Evolutionary conservation across 768 basidiomycete genomes (phyloP), one percentile per base, ranked within the genome.

Genomic region (Lentinula guzmanii): DNA sequence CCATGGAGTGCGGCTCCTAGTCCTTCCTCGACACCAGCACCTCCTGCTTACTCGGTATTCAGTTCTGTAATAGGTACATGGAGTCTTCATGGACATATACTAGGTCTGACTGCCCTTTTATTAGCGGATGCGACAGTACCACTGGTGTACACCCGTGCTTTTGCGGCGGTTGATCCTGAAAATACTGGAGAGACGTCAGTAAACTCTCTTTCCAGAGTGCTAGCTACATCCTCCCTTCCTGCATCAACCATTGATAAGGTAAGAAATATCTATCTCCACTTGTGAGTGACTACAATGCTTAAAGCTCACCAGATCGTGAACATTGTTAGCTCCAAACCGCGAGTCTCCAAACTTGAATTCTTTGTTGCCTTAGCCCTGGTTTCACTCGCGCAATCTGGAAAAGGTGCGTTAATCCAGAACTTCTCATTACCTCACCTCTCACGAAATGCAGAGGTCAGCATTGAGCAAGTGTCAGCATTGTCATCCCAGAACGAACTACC

Each of bases 311-410:
- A 95, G 93, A 95, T 98, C 67, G 89, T 97, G 60, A 93, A 90
- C 72, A 79, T 95, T 21, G 93, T 94, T 57, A 91, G 90, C 73
- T 87, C 88, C 37, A 82, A 82, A 62, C 81, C 90, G 48, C 81
- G 87, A 55, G 89, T 98, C 41, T 91, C 92, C 7, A 91, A 86
- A 65, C 84, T 89, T 61, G 95, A 98, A 70, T 95, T 96, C 77
- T 95, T 91, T 70, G 91, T 95, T 10, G 91, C 93, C 9, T 74
- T 98, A 28, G 93, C 91, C 10, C 79, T 98, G 13, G 92, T 91
- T 50, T 91, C 92, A 2, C 77, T 96, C 4, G 92, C 91, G 5
- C 95, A 98, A 72, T 76, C 84, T 5, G 87, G 86, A 3, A 86
- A 87, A 82, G 91, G 91, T 90, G 60, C 28, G 74, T 66, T 5